These are phyloP conservation scores for Chytridium lagenaria DNA, from an alignment of 371 early-diverging fungal species.

Conservation along the genomic window DNA sequence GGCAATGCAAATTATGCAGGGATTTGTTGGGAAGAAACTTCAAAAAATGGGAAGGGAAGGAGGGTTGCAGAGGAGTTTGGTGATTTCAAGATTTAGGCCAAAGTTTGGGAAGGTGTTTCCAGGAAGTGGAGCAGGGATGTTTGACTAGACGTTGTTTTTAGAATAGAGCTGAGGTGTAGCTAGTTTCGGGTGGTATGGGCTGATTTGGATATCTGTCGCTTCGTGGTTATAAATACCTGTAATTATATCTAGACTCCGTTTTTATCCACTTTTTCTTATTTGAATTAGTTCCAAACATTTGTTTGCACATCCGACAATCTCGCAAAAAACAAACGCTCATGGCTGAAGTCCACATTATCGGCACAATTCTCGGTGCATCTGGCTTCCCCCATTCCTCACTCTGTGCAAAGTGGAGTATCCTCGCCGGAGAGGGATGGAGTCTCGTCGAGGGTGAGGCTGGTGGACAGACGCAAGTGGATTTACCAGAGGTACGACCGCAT, in stretches of 20 bases:
- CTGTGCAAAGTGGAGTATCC: conserved; percentile 52
- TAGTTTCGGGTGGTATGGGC: too few relatives aligned
- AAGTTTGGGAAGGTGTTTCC: neutral
- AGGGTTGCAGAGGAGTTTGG: neutral
- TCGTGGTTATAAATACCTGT: too few relatives aligned
- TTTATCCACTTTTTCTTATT: too few relatives aligned
- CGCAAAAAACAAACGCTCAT: conserved; percentile 30
- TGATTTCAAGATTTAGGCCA: neutral
- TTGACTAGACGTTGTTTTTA: too few relatives aligned
- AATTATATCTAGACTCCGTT: too few relatives aligned
- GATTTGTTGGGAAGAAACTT: neutral
- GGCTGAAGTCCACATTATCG: conserved; percentile 61
- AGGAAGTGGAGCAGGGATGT: too few relatives aligned
- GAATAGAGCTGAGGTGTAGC: too few relatives aligned
- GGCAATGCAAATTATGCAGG: neutral
- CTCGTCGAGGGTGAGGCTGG: conserved; percentile 51
- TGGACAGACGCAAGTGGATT: conserved; percentile 60
- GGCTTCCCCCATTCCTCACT: conserved; percentile 51
- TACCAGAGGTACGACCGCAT: conserved; percentile 46
- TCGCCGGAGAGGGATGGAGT: conserved; percentile 56
- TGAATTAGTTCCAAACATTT: too few relatives aligned
- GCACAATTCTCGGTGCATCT: conserved; percentile 53
- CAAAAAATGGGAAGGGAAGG: conserved; percentile 9
- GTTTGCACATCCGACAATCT: neutral
- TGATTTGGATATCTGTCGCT: too few relatives aligned